Evolutionary conservation across 768 basidiomycete genomes (phyloP).

Genomic region (Xerocomus spinulosus): DNA sequence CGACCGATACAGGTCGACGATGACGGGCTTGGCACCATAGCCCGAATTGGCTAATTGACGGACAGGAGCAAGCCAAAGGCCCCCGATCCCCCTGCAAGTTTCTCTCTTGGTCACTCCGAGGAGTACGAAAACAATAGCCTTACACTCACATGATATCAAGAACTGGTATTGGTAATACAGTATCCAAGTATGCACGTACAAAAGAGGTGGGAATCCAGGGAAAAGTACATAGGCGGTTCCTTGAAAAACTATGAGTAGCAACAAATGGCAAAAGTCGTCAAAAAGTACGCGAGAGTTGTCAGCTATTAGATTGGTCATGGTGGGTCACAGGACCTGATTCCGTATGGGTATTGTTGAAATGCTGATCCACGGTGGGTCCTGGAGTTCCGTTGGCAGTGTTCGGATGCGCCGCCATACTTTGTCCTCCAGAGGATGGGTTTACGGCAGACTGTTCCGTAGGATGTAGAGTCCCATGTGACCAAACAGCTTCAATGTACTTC

Average conservation of each 20-base stretch:
- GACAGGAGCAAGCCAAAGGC: neutral
- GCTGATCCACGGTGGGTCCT: neutral
- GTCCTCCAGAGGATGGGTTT: too few species aligned
- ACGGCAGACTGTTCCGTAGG: neutral
- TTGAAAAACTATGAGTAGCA: neutral
- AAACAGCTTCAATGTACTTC: constrained; percentile 34
- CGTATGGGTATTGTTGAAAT: neutral
- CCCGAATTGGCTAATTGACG: too few species aligned
- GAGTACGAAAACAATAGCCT: neutral
- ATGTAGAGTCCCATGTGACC: constrained; percentile 1
- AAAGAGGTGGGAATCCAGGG: neutral
- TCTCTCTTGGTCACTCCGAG: neutral
- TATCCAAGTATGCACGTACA: neutral
- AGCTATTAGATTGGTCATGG: constrained; percentile 2
- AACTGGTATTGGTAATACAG: neutral
- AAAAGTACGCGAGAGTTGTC: neutral
- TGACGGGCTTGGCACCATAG: too few species aligned
- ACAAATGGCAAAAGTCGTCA: neutral
- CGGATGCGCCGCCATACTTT: too few species aligned
- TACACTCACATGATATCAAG: too few species aligned
- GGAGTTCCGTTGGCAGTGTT: too few species aligned
- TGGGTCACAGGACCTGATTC: neutral
- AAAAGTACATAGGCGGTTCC: neutral
- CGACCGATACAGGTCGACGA: too few species aligned
- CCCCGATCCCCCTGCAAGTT: neutral